phyloP scores from a whole-genome alignment of 176 grass and related monocot genomes.

The Zoysia pacifica region DNA sequence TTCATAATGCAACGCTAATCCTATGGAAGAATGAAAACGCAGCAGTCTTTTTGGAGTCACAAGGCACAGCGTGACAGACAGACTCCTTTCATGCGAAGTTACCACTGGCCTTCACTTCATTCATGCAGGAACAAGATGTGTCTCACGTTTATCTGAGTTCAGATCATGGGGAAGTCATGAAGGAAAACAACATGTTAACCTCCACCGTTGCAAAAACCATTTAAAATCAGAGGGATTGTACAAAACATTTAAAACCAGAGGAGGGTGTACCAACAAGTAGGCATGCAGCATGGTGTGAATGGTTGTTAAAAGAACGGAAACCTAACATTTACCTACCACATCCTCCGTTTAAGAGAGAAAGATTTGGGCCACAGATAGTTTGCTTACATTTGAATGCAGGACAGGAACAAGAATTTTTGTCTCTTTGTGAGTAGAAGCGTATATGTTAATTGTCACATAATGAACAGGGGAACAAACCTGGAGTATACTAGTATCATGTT shows the following conservation, averaged over 20 bases:
- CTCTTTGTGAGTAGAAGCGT: constrained; percentile 1
- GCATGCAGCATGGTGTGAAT: not conserved
- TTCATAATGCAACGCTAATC: constrained; percentile 4
- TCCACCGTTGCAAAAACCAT: not conserved
- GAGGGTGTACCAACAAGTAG: constrained; percentile 43
- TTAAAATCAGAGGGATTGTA: constrained; percentile 24
- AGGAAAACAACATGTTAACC: constrained; percentile 30
- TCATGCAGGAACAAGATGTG: not conserved
- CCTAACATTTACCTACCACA: constrained; percentile 34
- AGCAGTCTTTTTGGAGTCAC: not conserved
- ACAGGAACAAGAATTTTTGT: not conserved
- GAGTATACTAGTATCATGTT: constrained; percentile 10
- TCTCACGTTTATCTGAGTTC: not conserved
- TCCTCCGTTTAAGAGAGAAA: constrained; percentile 5
- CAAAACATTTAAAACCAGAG: constrained; percentile 12
- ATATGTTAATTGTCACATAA: constrained; percentile 15
- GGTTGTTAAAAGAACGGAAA: constrained; percentile 30
- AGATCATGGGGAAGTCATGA: not conserved
- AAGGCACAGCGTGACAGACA: not conserved
- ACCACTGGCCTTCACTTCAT: not conserved
- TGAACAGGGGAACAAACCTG: constrained; percentile 17
- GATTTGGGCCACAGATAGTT: constrained; percentile 9
- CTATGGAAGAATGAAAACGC: constrained; percentile 19
- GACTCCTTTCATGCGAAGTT: not conserved
- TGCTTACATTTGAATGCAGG: constrained; percentile 18